phyloP scores from a whole-genome alignment of 83 land plant genomes.

The Thuja plicata region DNA sequence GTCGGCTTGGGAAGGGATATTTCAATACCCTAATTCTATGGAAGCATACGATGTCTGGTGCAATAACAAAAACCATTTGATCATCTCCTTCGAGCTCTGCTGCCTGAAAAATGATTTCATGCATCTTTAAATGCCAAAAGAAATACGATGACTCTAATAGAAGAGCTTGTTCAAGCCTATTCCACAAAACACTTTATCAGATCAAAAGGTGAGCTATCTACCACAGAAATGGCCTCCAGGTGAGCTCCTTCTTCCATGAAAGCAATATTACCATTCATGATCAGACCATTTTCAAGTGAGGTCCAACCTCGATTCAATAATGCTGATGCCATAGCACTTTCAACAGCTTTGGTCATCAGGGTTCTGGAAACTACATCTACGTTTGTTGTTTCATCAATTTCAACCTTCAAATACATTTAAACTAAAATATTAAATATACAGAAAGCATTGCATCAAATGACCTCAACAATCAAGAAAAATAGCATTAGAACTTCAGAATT shows the following conservation, averaged over 20 bases:
- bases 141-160: neutral
- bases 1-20: too few species aligned
- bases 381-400: neutral
- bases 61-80: neutral
- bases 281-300: slow-evolving; percentile 7
- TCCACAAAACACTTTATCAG: neutral
- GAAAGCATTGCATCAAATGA: neutral
- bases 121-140: neutral
- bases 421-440: neutral
- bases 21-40: slow-evolving; percentile 16
- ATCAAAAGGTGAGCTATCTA: neutral
- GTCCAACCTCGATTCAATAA: slow-evolving; percentile 6
- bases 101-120: neutral
- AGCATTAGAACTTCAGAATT: neutral
- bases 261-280: neutral
- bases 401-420: slow-evolving; percentile 9
- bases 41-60: slow-evolving; percentile 10
- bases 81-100: slow-evolving; percentile 1
- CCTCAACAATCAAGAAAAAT: neutral
- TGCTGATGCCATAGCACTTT: slow-evolving; percentile 6
- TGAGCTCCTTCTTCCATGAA: slow-evolving; percentile 14
- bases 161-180: neutral
- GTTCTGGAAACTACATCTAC: slow-evolving; percentile 1
- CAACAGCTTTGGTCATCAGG: slow-evolving; percentile 12
- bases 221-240: slow-evolving; percentile 12